Conservation (phyloP, 306 rosid species). For the Cercis canadensis region DNA sequence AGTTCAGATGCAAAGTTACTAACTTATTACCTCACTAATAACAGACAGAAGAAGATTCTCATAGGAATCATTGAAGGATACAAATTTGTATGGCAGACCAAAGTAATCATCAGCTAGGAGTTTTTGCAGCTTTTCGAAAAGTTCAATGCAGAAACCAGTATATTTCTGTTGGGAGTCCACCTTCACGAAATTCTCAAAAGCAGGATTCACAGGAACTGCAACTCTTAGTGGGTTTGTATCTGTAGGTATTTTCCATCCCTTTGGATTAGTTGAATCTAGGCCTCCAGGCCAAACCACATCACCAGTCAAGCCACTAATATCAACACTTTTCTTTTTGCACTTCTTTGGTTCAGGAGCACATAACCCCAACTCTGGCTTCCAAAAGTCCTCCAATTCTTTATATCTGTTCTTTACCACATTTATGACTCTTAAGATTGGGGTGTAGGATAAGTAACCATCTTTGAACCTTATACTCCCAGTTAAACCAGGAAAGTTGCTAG, state of each 20-base stretch:
- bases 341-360: constrained; percentile 3
- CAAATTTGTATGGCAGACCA: constrained; percentile 44
- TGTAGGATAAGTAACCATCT: constrained; percentile 39
- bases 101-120: constrained; percentile 35
- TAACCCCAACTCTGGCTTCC: constrained; percentile 52
- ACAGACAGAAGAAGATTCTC: constrained; percentile 38
- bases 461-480: constrained; percentile 58
- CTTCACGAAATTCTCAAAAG: constrained; percentile 52
- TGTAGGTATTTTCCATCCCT: constrained; percentile 58
- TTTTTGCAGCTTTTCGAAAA: constrained; percentile 32
- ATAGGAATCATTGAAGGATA: constrained; percentile 29
- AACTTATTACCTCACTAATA: constrained; percentile 43
- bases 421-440: constrained; percentile 48
- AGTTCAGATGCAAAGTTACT: background rate
- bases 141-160: constrained; percentile 54
- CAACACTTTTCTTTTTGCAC: constrained; percentile 22
- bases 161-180: constrained; percentile 23
- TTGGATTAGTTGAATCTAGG: constrained; percentile 26
- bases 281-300: constrained; percentile 66
- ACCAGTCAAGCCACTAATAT: constrained; percentile 25
- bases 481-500: constrained; percentile 53
- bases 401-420: constrained; percentile 45
- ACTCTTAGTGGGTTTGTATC: constrained; percentile 46
- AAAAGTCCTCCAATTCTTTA: constrained; percentile 50
- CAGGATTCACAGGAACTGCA: constrained; percentile 51